Percentiles rank a stretch among this genome's conserved stretches.
phyloP scores from a whole-genome alignment of 441 rosid species.

The Capsella rubella region DNA sequence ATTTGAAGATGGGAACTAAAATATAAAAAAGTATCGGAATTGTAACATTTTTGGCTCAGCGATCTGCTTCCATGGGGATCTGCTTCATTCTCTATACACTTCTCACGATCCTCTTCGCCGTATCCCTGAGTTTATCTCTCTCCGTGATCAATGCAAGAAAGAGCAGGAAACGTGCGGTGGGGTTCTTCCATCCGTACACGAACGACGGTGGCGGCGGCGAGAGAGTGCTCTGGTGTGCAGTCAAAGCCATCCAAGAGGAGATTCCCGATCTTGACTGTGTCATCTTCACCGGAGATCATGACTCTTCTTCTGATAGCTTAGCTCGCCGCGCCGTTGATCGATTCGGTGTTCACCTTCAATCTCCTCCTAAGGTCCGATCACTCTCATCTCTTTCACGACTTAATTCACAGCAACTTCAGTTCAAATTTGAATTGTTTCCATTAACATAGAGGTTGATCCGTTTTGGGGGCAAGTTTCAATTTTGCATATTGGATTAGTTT shows the following conservation, averaged over 20 bases:
- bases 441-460: neutral
- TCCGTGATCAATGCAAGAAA: constrained; percentile 53
- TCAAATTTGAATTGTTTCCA: neutral
- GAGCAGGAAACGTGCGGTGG: constrained; percentile 60
- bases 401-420: neutral
- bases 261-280: constrained; percentile 67
- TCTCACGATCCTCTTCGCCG: constrained; percentile 46
- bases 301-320: constrained; percentile 68
- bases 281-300: constrained; percentile 84
- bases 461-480: neutral
- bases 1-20: neutral
- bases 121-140: constrained; percentile 47
- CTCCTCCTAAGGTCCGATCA: constrained; percentile 67
- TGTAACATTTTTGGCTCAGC: neutral
- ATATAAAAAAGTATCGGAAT: neutral
- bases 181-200: constrained; percentile 93
- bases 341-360: constrained; percentile 75
- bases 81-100: constrained; percentile 47
- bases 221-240: constrained; percentile 97
- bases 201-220: constrained; percentile 99
- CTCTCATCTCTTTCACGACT: constrained; percentile 15
- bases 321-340: constrained; percentile 80
- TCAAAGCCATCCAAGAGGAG: constrained; percentile 88
- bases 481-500: constrained; percentile 1
- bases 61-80: constrained; percentile 53